Percentiles rank a stretch among this genome's conserved stretches.
These are phyloP conservation scores for Geotrichum ghanense DNA, from an alignment of 805 yeast species.

Conservation along the genomic window DNA sequence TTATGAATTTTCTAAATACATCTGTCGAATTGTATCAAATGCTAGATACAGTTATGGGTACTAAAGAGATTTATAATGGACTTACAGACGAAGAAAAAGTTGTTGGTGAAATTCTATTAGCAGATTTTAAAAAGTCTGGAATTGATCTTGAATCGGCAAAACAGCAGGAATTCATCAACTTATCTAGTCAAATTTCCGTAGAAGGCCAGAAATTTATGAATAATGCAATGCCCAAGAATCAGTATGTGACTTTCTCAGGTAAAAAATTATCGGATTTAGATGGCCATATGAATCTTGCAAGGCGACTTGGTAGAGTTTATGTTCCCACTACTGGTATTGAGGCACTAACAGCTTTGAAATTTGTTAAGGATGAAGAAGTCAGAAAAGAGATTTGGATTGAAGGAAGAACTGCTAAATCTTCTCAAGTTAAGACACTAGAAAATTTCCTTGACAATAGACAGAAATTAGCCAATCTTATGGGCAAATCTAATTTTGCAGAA, in stretches of 20 bases:
- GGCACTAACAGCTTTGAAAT: conserved; percentile 53
- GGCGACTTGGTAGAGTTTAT: conserved; percentile 25
- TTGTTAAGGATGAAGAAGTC: conserved; percentile 42
- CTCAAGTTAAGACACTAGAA: conserved; percentile 51
- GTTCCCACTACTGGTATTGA: conserved; percentile 52
- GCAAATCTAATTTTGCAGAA: conserved; percentile 56
- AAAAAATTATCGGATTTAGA: conserved; percentile 24
- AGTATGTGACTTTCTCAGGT: conserved; percentile 14
- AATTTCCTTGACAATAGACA: conserved; percentile 55
- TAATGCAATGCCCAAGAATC: conserved; percentile 27
- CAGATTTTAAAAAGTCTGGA: conserved; percentile 87
- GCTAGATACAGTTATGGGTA: conserved; percentile 43
- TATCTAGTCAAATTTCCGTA: conserved; percentile 71
- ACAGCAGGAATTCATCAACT: conserved; percentile 56
- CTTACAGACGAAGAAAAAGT: conserved; percentile 65
- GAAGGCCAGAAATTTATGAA: conserved; percentile 68
- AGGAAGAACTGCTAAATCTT: conserved; percentile 50
- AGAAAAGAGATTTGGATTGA: conserved; percentile 67
- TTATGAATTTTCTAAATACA: conserved; percentile 87
- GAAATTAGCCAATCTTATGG: conserved; percentile 60
- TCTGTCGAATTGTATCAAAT: conserved; percentile 57
- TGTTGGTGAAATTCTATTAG: conserved; percentile 68
- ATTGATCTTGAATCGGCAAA: conserved; percentile 59
- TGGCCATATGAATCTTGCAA: conserved; percentile 18
- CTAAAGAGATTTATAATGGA: conserved; percentile 25